phyloP scores from a whole-genome alignment of 1,284 basidiomycete species.

The Ceratobasidium theobromae region DNA sequence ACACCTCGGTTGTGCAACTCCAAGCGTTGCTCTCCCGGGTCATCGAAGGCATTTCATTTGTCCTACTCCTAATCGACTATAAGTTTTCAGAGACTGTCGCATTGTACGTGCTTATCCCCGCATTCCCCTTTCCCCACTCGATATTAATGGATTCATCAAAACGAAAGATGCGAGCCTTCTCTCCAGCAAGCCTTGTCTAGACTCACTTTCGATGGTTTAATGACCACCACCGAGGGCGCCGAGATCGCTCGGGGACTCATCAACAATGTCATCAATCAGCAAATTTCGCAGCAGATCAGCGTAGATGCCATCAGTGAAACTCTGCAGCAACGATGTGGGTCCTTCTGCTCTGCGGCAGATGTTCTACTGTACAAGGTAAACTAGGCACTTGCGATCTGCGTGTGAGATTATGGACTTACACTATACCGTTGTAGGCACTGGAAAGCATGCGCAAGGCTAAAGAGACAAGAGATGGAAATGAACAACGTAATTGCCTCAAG shows the following conservation, averaged over 20 bases:
- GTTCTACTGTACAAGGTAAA: constrained; percentile 93
- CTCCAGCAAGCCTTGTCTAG: constrained; percentile 66
- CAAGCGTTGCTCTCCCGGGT: constrained; percentile 74
- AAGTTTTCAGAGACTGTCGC: constrained; percentile 82
- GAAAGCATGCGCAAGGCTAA: constrained; percentile 91
- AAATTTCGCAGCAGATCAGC: constrained; percentile 93
- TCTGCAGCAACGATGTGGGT: constrained; percentile 91
- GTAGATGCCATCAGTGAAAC: constrained; percentile 96
- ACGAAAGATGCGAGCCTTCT: constrained; percentile 62
- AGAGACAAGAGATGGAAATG: constrained; percentile 77
- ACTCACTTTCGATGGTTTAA: constrained; percentile 81
- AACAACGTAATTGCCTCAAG: constrained; percentile 76
- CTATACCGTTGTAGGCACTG: constrained; percentile 64
- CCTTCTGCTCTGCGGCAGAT: constrained; percentile 97
- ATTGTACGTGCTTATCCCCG: constrained; percentile 53
- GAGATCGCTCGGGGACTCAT: constrained; percentile 85
- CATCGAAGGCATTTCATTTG: constrained; percentile 90
- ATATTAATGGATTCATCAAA: neutral
- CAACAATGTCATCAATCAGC: constrained; percentile 94
- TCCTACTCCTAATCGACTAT: constrained; percentile 90
- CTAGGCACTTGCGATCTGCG: neutral
- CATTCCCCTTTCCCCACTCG: constrained; percentile 30
- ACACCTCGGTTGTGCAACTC: constrained; percentile 73
- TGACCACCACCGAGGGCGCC: constrained; percentile 80
- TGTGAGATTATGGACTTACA: neutral